Conservation (phyloP, 192 early-diverging fungal genomes). For the Coemansia sp. region DNA sequence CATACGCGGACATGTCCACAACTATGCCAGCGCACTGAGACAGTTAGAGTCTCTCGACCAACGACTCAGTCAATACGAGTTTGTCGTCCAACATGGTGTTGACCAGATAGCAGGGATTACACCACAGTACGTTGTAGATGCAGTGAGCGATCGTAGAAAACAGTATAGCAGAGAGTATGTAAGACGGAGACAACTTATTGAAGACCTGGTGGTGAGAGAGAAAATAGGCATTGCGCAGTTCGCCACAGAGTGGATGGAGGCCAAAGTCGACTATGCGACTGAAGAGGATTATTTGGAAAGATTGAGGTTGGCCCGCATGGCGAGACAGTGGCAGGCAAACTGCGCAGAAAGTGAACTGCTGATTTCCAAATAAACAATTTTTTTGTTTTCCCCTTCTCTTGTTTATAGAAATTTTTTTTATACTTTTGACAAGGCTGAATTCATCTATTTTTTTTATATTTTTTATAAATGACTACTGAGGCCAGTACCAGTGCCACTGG, state of each 20-base stretch:
- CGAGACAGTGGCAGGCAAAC: slow-evolving; percentile 21
- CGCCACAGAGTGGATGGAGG: slow-evolving; percentile 2
- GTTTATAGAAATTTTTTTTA: neutral
- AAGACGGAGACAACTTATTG: neutral
- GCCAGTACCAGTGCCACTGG: neutral
- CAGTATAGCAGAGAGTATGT: slow-evolving; percentile 11
- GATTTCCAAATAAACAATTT: neutral
- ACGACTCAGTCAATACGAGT: neutral
- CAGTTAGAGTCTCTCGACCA: slow-evolving; percentile 1
- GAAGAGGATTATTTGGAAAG: slow-evolving; percentile 27
- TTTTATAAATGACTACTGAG: slow-evolving; percentile 3
- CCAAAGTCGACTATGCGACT: slow-evolving; percentile 4
- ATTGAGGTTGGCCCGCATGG: slow-evolving; percentile 15
- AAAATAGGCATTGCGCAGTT: neutral
- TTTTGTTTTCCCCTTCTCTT: neutral
- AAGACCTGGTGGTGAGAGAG: neutral
- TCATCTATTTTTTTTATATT: neutral
- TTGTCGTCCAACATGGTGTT: neutral
- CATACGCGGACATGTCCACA: slow-evolving; percentile 4
- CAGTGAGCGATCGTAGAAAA: neutral
- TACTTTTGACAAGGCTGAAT: neutral
- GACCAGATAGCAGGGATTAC: slow-evolving; percentile 16
- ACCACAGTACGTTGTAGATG: neutral
- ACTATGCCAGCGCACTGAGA: neutral
- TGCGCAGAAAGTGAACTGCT: neutral